Evolutionary conservation across 2,329 filamentous ascomycete species (phyloP).

Genomic region (Colletotrichum scovillei): DNA sequence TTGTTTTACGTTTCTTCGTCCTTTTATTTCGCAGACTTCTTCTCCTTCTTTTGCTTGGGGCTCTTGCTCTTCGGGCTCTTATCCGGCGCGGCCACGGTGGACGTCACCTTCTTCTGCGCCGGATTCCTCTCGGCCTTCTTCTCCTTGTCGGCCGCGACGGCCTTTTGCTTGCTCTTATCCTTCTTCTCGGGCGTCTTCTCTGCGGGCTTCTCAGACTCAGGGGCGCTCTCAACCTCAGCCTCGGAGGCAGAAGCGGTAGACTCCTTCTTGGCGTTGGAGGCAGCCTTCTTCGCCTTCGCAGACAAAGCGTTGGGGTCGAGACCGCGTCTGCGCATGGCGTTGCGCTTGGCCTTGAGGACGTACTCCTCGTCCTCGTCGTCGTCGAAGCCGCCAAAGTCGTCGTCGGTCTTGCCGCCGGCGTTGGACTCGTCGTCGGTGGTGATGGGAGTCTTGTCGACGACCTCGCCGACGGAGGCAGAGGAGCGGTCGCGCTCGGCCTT

Average conservation of each 20-base stretch:
- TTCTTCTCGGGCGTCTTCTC: conserved; percentile 34
- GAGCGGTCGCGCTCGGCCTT: conserved; percentile 48
- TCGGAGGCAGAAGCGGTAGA: conserved; percentile 11
- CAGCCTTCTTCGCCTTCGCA: conserved; percentile 43
- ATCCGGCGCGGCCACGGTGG: conserved; percentile 10
- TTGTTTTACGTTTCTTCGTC: no score
- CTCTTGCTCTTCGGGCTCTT: conserved; percentile 34
- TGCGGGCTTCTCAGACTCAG: no score
- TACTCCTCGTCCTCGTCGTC: conserved; percentile 78
- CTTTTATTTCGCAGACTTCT: conserved; percentile 32
- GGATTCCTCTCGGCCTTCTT: conserved; percentile 37
- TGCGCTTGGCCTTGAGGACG: conserved; percentile 79
- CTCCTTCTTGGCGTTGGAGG: conserved; percentile 19
- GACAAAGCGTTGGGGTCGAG: conserved; percentile 73
- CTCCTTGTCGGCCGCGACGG: conserved; percentile 32
- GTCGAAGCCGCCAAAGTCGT: conserved; percentile 78
- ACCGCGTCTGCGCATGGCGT: conserved; percentile 78
- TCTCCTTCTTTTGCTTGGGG: conserved; percentile 35
- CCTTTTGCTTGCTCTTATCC: conserved; percentile 31
- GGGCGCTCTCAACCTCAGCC: no score
- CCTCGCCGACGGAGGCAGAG: conserved; percentile 51
- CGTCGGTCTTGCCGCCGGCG: conserved; percentile 44
- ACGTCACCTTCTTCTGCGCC: conserved; percentile 14
- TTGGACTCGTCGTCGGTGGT: conserved; percentile 55
- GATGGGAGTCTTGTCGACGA: conserved; percentile 78